Evolutionary conservation across 1,284 basidiomycete species (phyloP), one percentile per base, ranked within the genome.

Genomic region (Hypsizygus ulmarius): DNA sequence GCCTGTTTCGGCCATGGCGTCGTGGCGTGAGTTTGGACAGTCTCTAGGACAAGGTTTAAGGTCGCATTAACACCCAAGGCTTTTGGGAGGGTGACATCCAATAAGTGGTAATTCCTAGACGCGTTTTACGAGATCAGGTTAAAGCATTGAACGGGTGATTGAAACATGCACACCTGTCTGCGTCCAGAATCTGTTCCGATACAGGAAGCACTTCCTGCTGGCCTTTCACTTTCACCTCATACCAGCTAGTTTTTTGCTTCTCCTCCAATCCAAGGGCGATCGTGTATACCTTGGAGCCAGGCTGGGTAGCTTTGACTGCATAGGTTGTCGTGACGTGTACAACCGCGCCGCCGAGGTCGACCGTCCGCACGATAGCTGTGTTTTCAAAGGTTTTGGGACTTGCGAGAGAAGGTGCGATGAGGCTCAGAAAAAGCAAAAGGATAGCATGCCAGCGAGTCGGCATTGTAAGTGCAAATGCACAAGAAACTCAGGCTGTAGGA

Each of bases 301-400:
- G 71, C 53, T 81, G 76, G 21, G 87, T 74, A 39, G 88, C 80
- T 66, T 84, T 90, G 63, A 90, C 79, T 14, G 90, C 85, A 69
- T 89, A 96, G 47, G 90, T 90, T 40, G 93, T 95, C 40, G 84
- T 88, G 71, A 93, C 81, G 68, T 87, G 84, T 45, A 91, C 86
- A 19, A 91, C 78, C 25, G 92, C 77, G 51, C 93, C 93, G 34
- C 88, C 91, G 34, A 96, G 85, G 61, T 96, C 93, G 54, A 93
- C 74, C 8, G 87, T 86, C 59, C 91, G 86, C 16, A 92, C 87
- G 53, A 97, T 77, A 50, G 86, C 89, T 14, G 86, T 89, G 62
- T 96, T 95, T 76, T 90, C 82, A 70, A 88, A 96, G 3, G 82
- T 77, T 50, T 59, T 57, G 44, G 52, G 41, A 47, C 57, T 59